A percentile compares a stretch with the other conserved stretches of the same genome.
Evolutionary conservation across 1,139 yeast genomes (phyloP).

Genomic region (Hyphopichia pseudoburtonii): DNA sequence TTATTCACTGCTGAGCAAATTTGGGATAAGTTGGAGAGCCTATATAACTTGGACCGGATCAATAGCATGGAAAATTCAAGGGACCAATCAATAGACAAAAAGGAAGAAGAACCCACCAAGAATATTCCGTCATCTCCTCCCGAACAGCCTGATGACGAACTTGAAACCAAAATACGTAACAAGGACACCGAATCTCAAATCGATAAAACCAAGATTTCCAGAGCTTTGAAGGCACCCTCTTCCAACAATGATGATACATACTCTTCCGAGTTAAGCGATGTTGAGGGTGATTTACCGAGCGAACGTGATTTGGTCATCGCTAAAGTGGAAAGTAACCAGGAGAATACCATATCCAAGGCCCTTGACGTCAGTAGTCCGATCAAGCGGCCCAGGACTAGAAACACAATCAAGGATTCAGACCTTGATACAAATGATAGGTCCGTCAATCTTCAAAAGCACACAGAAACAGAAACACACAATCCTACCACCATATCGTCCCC

Average conservation of each 20-base stretch:
- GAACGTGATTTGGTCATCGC: slow-evolving; percentile 4
- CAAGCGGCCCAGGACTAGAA: background rate
- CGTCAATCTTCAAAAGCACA: too few relatives aligned
- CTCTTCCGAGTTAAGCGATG: slow-evolving; percentile 8
- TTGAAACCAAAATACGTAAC: background rate
- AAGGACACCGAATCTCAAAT: slow-evolving; percentile 17
- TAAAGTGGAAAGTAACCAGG: slow-evolving; percentile 2
- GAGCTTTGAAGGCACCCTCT: background rate
- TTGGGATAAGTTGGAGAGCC: slow-evolving; percentile 53
- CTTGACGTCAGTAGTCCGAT: background rate
- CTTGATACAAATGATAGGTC: background rate
- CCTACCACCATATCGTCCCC: too few relatives aligned
- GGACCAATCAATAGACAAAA: background rate
- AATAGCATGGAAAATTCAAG: slow-evolving; percentile 48
- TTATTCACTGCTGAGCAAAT: slow-evolving; percentile 50
- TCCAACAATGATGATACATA: slow-evolving; percentile 1
- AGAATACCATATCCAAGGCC: background rate
- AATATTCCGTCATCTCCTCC: slow-evolving; percentile 2
- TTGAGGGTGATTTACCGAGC: slow-evolving; percentile 5
- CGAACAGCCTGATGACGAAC: slow-evolving; percentile 5
- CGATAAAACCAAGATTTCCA: background rate
- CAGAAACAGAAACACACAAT: too few relatives aligned
- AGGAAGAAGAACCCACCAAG: slow-evolving; percentile 1
- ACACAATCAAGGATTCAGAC: background rate
- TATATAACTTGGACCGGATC: slow-evolving; percentile 57